phyloP scores from a whole-genome alignment of 164 flowering plant species.

The Piper betle region DNA sequence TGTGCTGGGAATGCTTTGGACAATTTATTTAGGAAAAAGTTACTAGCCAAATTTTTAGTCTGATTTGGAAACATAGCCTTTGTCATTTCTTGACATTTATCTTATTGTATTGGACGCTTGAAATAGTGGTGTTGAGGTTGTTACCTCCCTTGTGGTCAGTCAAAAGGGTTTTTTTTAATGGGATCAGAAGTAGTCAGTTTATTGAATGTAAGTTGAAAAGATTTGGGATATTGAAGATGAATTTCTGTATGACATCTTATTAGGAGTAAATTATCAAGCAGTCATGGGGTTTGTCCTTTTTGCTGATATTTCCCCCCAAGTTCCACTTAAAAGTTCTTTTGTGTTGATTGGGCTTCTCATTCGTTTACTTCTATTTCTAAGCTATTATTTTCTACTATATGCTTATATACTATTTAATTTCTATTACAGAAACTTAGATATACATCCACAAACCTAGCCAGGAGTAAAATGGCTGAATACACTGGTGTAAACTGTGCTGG shows the following conservation, averaged over 20 bases:
- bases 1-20: neutral
- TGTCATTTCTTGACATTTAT: neutral
- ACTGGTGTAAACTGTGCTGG: neutral
- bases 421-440: neutral
- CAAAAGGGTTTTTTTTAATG: too few relatives aligned
- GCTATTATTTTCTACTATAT: neutral
- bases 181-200: neutral
- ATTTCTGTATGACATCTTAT: too few relatives aligned
- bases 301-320: neutral
- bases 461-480: neutral
- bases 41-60: neutral
- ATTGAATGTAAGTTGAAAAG: neutral
- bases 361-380: neutral
- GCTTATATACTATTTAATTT: too few relatives aligned
- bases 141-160: neutral
- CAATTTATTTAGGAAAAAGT: too few relatives aligned
- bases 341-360: neutral
- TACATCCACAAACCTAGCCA: neutral
- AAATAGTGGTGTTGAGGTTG: neutral
- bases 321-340: neutral
- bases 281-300: neutral
- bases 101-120: too few relatives aligned
- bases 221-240: too few relatives aligned
- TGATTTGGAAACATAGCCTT: neutral
- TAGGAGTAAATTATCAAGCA: neutral